phyloP scores from a whole-genome alignment of 179 eudicot genomes.

The Beta corolliflora region DNA sequence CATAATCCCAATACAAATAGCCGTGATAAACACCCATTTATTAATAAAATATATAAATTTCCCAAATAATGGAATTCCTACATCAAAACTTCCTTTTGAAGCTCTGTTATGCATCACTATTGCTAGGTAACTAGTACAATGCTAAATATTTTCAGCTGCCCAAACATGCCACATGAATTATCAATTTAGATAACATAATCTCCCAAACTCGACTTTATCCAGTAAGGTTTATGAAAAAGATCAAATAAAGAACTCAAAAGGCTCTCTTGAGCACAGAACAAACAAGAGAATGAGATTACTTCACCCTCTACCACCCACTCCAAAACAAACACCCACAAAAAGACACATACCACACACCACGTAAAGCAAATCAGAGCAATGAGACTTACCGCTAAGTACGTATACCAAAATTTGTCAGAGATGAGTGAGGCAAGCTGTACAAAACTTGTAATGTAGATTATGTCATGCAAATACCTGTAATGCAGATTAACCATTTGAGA shows the following conservation, averaged over 20 bases:
- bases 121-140: not conserved
- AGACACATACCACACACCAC: not conserved
- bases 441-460: conserved; percentile 80
- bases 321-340: not conserved
- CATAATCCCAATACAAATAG: not conserved
- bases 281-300: conserved; percentile 6
- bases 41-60: not conserved
- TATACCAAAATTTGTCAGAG: conserved; percentile 89
- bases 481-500: conserved; percentile 2
- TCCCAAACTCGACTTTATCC: too few species aligned
- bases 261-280: not conserved
- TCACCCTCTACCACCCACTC: not conserved
- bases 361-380: not conserved
- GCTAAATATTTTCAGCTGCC: too few species aligned
- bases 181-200: too few species aligned
- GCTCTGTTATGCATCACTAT: not conserved
- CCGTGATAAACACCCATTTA: not conserved
- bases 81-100: not conserved
- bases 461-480: conserved; percentile 88
- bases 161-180: too few species aligned
- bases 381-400: conserved; percentile 76
- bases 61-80: not conserved
- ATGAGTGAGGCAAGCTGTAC: conserved; percentile 77
- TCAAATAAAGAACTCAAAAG: not conserved
- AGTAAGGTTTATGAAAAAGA: too few species aligned